A percentile compares a stretch with the other conserved stretches of the same genome.
Evolutionary conservation across 176 grass and related monocot genomes (phyloP).

Genomic region (Cenchrus fungigraminus): DNA sequence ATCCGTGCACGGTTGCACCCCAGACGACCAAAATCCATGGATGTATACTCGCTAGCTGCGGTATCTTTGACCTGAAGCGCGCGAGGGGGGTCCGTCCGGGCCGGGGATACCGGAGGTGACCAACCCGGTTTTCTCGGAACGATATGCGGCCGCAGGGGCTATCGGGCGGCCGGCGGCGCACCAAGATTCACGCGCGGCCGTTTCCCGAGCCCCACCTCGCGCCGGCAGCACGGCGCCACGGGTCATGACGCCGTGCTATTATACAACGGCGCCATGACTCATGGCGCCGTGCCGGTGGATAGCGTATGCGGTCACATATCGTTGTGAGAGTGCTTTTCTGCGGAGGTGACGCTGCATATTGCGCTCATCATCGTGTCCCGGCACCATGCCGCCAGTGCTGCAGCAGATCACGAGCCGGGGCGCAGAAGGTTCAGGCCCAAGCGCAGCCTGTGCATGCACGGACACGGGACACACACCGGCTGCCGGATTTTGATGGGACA

Average conservation of each 20-base stretch:
- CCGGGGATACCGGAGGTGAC: background rate
- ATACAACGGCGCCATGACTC: too few species aligned
- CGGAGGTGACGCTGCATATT: background rate
- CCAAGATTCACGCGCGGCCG: too few species aligned
- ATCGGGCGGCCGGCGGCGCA: too few species aligned
- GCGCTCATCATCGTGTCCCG: constrained; percentile 21
- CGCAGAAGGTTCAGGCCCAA: background rate
- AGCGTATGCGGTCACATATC: too few species aligned
- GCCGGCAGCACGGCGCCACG: too few species aligned
- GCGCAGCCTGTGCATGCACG: background rate
- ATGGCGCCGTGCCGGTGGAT: too few species aligned
- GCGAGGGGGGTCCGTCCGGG: background rate
- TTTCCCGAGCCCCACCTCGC: too few species aligned
- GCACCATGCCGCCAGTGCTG: background rate
- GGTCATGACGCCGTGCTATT: too few species aligned
- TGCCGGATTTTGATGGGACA: constrained; percentile 26
- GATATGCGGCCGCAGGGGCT: too few species aligned
- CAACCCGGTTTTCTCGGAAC: too few species aligned
- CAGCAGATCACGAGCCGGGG: constrained; percentile 44
- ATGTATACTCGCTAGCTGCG: background rate
- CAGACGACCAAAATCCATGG: constrained; percentile 1
- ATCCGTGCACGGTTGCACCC: too few species aligned
- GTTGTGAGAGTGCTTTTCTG: too few species aligned
- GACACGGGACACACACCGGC: background rate
- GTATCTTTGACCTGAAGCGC: constrained; percentile 35